Evolutionary conservation across 2,329 filamentous ascomycete species (phyloP).

Genomic region (Nothomitra cinnamomea): DNA sequence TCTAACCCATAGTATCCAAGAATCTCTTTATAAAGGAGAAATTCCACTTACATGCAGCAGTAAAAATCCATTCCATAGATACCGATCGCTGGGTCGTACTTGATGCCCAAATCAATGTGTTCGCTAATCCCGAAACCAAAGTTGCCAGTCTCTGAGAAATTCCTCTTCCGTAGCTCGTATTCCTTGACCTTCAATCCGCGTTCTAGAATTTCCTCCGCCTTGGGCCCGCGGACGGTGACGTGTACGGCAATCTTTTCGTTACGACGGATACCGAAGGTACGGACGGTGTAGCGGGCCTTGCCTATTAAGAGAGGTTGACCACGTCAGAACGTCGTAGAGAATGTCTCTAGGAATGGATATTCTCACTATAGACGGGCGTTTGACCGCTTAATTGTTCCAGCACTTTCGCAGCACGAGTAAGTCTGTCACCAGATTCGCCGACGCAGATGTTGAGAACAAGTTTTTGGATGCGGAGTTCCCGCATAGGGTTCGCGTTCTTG

Average conservation of each 20-base stretch:
- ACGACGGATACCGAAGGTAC: conserved; percentile 99
- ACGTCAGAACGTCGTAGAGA: background rate
- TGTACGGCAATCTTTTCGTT: conserved; percentile 99
- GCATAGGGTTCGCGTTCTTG: conserved; percentile 95
- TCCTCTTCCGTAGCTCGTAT: conserved; percentile 97
- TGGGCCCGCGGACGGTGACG: conserved; percentile 97
- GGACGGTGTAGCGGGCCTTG: conserved; percentile 99
- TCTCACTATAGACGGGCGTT: conserved; percentile 96
- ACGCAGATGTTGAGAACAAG: conserved; percentile 99
- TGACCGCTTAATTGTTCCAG: conserved; percentile 98
- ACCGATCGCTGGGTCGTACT: conserved; percentile 96
- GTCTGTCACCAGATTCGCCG: conserved; percentile 99
- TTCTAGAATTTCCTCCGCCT: conserved; percentile 99
- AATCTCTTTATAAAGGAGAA: background rate
- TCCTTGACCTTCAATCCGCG: conserved; percentile 99
- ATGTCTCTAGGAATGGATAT: background rate
- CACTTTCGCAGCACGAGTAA: conserved; percentile 99
- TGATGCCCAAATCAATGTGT: conserved; percentile 99
- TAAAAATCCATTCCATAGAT: conserved; percentile 99
- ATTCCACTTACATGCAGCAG: conserved; percentile 75
- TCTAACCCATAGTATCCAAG: background rate
- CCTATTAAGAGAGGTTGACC: conserved; percentile 30
- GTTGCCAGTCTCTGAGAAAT: conserved; percentile 99
- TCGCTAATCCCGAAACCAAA: conserved; percentile 99
- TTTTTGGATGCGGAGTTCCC: conserved; percentile 98